Conservation (phyloP, 2,329 filamentous ascomycete genomes). For the Diplodia scrobiculata region DNA sequence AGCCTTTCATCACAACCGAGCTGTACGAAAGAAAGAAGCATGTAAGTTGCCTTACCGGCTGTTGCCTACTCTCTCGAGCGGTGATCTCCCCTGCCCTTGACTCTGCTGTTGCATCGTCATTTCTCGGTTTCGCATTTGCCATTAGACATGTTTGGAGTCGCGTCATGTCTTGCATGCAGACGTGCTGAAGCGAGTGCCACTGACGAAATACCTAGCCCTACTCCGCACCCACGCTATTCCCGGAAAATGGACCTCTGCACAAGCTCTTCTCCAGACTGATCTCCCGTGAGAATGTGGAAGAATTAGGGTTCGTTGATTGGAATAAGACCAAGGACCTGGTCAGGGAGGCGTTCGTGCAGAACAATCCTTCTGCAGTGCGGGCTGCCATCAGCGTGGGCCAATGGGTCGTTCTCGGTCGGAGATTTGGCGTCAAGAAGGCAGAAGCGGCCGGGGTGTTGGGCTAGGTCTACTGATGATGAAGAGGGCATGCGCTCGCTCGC, state of each 20-base stretch:
- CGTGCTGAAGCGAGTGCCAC: background rate
- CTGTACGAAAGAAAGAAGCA: constrained; percentile 55
- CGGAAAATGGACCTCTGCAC: constrained; percentile 50
- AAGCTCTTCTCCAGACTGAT: constrained; percentile 38
- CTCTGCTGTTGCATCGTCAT: background rate
- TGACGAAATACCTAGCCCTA: constrained; percentile 42
- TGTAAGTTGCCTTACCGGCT: constrained; percentile 4
- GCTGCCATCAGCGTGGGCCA: constrained; percentile 46
- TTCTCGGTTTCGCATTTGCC: background rate
- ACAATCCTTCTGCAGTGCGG: constrained; percentile 43
- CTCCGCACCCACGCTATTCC: constrained; percentile 50
- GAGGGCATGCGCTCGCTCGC: background rate
- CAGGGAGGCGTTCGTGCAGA: constrained; percentile 32
- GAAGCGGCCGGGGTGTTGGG: constrained; percentile 25
- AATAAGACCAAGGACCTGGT: constrained; percentile 29
- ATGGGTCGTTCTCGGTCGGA: constrained; percentile 50
- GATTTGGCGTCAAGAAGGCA: constrained; percentile 46
- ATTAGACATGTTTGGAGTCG: background rate
- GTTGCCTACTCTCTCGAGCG: too few relatives aligned
- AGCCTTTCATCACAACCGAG: constrained; percentile 56
- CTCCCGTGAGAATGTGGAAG: constrained; percentile 37
- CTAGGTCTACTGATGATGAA: background rate
- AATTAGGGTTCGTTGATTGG: constrained; percentile 43
- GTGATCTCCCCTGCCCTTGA: background rate
- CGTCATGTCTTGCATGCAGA: background rate